Percentiles rank a stretch among this genome's conserved stretches.
Conservation (phyloP, 345 rosid species). For the Arabidopsis suecica region DNA sequence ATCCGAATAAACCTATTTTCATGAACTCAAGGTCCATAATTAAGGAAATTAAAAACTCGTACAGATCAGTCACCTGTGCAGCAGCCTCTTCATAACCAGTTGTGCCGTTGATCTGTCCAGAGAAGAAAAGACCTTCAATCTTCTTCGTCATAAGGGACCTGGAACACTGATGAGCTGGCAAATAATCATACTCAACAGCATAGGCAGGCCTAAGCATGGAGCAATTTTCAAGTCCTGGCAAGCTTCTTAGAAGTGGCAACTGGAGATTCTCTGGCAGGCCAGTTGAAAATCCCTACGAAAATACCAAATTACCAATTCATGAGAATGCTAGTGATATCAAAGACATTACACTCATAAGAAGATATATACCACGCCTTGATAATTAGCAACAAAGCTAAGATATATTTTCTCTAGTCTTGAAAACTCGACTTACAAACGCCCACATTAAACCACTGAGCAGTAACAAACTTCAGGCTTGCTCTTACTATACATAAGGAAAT, state of each 20-base stretch:
- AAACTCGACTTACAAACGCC: slow-evolving; percentile 16
- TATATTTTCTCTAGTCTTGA: slow-evolving; percentile 28
- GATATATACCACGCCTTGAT: slow-evolving; percentile 9
- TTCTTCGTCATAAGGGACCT: slow-evolving; percentile 97
- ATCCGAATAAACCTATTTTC: slow-evolving; percentile 11
- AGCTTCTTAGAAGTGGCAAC: slow-evolving; percentile 91
- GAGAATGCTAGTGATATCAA: slow-evolving; percentile 23
- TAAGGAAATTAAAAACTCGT: slow-evolving; percentile 24
- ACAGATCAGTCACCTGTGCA: slow-evolving; percentile 71
- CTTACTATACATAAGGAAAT: slow-evolving; percentile 1
- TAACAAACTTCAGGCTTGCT: slow-evolving; percentile 24
- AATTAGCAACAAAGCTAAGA: slow-evolving; percentile 21
- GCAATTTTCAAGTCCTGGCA: slow-evolving; percentile 98
- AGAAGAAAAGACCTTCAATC: slow-evolving; percentile 92
- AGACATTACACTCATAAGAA: slow-evolving; percentile 9
- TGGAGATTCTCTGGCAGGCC: slow-evolving; percentile 95
- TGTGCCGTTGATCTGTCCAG: slow-evolving; percentile 99
- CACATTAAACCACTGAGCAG: slow-evolving; percentile 3
- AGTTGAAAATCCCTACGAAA: slow-evolving; percentile 90
- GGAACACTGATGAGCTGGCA: slow-evolving; percentile 92
- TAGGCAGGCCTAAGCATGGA: slow-evolving; percentile 98
- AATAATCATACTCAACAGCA: slow-evolving; percentile 97
- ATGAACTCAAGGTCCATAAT: slow-evolving; percentile 15
- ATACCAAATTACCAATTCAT: slow-evolving; percentile 7
- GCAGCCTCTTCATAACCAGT: slow-evolving; percentile 99